Base-by-base conservation (phyloP, 805 yeast genomes). In the Yarrowia sp. region DNA sequence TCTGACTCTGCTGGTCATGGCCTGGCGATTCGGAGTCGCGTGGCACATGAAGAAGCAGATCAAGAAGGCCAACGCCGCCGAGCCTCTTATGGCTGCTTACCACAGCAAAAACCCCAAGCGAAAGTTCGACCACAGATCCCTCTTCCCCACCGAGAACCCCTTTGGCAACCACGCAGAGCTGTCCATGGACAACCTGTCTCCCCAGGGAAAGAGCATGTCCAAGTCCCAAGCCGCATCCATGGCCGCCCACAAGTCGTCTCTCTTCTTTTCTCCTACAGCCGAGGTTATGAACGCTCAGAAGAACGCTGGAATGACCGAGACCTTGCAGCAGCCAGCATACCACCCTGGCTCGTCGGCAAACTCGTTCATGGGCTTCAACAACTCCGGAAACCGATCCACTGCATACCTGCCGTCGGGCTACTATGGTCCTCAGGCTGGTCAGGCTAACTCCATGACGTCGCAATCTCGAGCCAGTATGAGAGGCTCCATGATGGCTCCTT, bases 261-360 rank as follows among this genome's bases (percentile, higher is more conserved):
- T 87, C 82, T 90, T 87, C 74, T 83, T 89, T 63, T 89, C 95
- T 2, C 96, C 96, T 38, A 90, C 96, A 0, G 86, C 86, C 15
- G 91, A 88, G 70, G 87, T 86, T 15, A 82, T 86, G 83, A 78
- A 79, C 65, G 82, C 81, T 31, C 75, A 75, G 43, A 63, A 69
- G 33, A 66, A 48, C 10, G 68, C 67, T 15, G 66, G 65, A 9
- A 31, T 63, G 31, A 50, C 64, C 17, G 57, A 51, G 1, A 22
- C 28, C 28, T 3, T 22, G 43, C 32, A 41, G 50, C 53, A 58
- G 39, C 10, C 43, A 1, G 43, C 43, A 18, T 51, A 51, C 33
- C 42, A 51, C 22, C 64, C 51, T 11, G 51, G 64, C 8, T 58
- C 51, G 22, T 35, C 64, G n/a, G 64, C 64, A 15, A 58, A 33